Evolutionary conservation across 257 asterid genomes (phyloP), one percentile per base, ranked within the genome.

Genomic region (Gynochthodes officinalis): DNA sequence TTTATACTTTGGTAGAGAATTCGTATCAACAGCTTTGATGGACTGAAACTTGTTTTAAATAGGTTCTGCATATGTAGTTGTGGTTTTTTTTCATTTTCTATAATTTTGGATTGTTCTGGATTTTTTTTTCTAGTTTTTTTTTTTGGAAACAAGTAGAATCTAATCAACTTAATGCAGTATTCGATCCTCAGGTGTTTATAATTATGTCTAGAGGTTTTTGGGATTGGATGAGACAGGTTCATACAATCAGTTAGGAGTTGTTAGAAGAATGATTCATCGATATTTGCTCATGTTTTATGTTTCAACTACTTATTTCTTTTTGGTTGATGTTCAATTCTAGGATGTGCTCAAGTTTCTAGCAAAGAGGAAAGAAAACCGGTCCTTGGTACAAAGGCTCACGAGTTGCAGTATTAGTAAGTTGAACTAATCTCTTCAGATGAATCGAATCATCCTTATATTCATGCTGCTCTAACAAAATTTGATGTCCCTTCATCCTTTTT

Each of bases 151-250:
- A n/a, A n/a, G n/a, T n/a, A n/a, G n/a, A n/a, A n/a, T n/a, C n/a
- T n/a, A n/a, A 87, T 71, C 95, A 89, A 53, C 76, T 94, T 71
- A 92, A 91, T 39, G 35, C 67, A 7, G 82, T 85, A 25, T 84
- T 94, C 32, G 96, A 94, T 55, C 85, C 87, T 12, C 97, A 85
- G 64, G 95, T 94, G 28, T 91, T 94, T 74, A 82, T 94, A 28
- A 84, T 84, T 44, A 78, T 94, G 48, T 86, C 93, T 63, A 86
- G 97, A 73, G 91, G 93, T 53, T 87, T 87, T 78, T 94, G 99
- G 99, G 99, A 89, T 82, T 87, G 97, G 16, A 89, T 90, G 90
- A 97, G 97, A 67, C 99, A 94, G 97, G 97, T 94, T 30, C 3
- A 92, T 91, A 39, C 4, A 46, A 50, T 32, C 14, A 37, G 15